phyloP scores from a whole-genome alignment of 305 asterid species.

The Lippia alba region DNA sequence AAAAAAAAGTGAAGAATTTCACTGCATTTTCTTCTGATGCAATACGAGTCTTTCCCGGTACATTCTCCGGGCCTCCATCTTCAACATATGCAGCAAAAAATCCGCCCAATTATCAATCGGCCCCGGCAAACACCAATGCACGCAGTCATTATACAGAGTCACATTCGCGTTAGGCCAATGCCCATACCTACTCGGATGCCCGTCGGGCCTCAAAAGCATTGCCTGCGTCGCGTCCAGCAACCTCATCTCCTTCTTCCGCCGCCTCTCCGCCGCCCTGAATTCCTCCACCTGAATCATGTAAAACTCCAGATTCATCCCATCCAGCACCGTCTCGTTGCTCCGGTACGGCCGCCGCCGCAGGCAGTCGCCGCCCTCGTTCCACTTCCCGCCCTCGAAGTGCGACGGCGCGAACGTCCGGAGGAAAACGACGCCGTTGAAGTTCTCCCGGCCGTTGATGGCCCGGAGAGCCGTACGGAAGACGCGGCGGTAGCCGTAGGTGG shows the following conservation, averaged over 20 bases:
- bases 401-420: conserved; percentile 75
- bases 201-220: conserved; percentile 77
- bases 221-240: conserved; percentile 62
- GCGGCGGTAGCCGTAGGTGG: conserved; percentile 57
- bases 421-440: conserved; percentile 53
- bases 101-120: conserved; percentile 80
- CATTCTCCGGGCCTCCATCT: conserved; percentile 42
- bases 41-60: conserved; percentile 31
- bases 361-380: conserved; percentile 78
- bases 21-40: conserved; percentile 40
- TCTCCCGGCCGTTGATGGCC: conserved; percentile 50
- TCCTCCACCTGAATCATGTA: conserved; percentile 67
- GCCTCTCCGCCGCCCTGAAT: conserved; percentile 49
- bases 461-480: conserved; percentile 64
- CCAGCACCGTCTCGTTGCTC: conserved; percentile 52
- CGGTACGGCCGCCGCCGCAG: conserved; percentile 57
- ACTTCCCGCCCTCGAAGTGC: conserved; percentile 78
- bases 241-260: conserved; percentile 48
- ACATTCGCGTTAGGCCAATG: conserved; percentile 61
- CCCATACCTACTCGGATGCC: conserved; percentile 76
- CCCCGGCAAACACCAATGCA: conserved; percentile 88
- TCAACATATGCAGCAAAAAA: conserved; percentile 56
- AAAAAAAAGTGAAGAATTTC: neutral
- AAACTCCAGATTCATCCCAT: conserved; percentile 53
- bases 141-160: conserved; percentile 60